Conservation (phyloP, 2,329 filamentous ascomycete genomes). For the Aspergillus ustus region DNA sequence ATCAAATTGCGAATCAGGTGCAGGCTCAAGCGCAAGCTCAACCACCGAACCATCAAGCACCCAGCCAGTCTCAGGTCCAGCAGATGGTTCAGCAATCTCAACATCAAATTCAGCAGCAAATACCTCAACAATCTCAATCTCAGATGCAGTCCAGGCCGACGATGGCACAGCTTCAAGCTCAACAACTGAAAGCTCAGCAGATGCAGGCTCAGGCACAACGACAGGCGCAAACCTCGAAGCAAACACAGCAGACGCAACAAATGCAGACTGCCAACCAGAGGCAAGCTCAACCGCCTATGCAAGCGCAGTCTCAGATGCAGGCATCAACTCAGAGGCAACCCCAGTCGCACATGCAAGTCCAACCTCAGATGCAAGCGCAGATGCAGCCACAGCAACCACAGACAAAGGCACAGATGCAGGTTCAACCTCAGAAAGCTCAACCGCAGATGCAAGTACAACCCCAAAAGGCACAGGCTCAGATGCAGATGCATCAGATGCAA, state of each 20-base stretch:
- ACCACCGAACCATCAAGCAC: neutral
- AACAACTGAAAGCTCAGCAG: constrained; percentile 6
- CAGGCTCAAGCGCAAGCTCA: constrained; percentile 10
- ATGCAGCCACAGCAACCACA: constrained; percentile 9
- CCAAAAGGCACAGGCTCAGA: constrained; percentile 16
- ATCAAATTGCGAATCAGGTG: neutral
- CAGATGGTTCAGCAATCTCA: neutral
- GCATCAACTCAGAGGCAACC: constrained; percentile 5
- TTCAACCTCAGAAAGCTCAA: constrained; percentile 22
- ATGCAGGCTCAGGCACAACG: constrained; percentile 12
- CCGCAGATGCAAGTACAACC: constrained; percentile 24
- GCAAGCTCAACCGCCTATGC: constrained; percentile 24
- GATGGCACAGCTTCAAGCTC: neutral
- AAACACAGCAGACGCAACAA: constrained; percentile 16
- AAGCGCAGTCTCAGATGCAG: constrained; percentile 19
- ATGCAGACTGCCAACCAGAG: constrained; percentile 13
- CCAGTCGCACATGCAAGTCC: constrained; percentile 28
- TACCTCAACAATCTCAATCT: neutral
- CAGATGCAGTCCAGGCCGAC: constrained; percentile 5
- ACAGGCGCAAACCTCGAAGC: constrained; percentile 15
- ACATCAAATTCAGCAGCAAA: constrained; percentile 3
- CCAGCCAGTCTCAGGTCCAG: constrained; percentile 14
- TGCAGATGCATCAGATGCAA: constrained; percentile 25
- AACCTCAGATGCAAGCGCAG: constrained; percentile 28
- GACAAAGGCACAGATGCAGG: constrained; percentile 19